phyloP scores from a whole-genome alignment of 2,329 filamentous ascomycete genomes.

The Aspergillus melleus region DNA sequence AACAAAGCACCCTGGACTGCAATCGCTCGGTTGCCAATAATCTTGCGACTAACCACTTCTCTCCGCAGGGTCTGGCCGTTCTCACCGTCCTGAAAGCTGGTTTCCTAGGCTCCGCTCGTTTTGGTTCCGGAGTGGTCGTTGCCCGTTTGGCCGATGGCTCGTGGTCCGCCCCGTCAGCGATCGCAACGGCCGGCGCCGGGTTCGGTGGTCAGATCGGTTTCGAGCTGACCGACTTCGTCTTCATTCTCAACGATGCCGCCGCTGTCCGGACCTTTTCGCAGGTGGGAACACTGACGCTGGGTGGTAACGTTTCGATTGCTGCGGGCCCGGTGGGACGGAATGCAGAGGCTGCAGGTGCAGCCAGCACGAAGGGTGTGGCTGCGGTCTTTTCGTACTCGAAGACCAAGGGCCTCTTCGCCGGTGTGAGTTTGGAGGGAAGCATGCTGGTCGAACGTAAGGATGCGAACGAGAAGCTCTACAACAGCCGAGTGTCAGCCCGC shows the following conservation, averaged over 20 bases:
- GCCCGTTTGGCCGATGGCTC: constrained; percentile 49
- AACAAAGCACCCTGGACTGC: background rate
- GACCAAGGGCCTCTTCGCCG: constrained; percentile 95
- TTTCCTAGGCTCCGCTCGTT: constrained; percentile 51
- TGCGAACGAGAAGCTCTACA: constrained; percentile 95
- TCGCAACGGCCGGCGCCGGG: constrained; percentile 50
- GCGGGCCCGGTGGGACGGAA: constrained; percentile 92
- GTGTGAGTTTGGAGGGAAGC: constrained; percentile 89
- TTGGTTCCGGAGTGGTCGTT: constrained; percentile 52
- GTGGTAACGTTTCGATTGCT: constrained; percentile 93
- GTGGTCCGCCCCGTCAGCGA: constrained; percentile 53
- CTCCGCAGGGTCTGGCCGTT: constrained; percentile 47
- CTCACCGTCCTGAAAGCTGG: constrained; percentile 53
- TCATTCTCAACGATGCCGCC: constrained; percentile 88
- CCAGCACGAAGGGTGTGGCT: constrained; percentile 82
- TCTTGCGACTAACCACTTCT: constrained; percentile 11
- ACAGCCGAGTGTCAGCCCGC: constrained; percentile 73
- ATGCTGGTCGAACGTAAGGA: constrained; percentile 93
- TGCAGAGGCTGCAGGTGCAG: constrained; percentile 91
- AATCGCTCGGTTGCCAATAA: background rate
- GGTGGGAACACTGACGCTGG: constrained; percentile 84
- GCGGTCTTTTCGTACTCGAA: constrained; percentile 97
- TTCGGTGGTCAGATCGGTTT: constrained; percentile 54
- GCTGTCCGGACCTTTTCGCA: constrained; percentile 95
- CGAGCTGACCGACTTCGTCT: constrained; percentile 72